phyloP scores from a whole-genome alignment of 164 flowering plant species.

The Liriodendron chinense region DNA sequence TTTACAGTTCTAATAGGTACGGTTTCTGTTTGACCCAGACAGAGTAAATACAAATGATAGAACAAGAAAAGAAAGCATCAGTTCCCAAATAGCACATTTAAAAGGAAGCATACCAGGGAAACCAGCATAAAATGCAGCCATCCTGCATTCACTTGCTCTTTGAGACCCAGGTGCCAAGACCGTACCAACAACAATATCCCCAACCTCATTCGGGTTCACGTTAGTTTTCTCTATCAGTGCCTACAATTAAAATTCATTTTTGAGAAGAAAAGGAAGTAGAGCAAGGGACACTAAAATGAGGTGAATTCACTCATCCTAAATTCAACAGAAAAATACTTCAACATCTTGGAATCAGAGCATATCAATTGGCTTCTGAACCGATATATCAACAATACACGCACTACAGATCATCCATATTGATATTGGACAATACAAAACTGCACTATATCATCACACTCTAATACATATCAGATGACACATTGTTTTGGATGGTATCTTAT shows the following conservation, averaged over 20 bases:
- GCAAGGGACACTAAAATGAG: not conserved
- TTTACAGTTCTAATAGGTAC: constrained; percentile 94
- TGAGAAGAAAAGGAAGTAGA: not conserved
- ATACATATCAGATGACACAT: no score
- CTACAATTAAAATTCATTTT: constrained; percentile 30
- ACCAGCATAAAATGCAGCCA: constrained; percentile 99
- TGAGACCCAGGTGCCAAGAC: constrained; percentile 91
- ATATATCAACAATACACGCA: no score
- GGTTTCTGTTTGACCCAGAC: constrained; percentile 49
- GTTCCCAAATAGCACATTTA: not conserved
- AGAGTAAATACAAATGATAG: not conserved
- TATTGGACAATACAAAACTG: no score
- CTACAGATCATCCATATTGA: no score
- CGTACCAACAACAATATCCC: constrained; percentile 93
- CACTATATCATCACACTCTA: no score
- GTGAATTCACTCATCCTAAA: not conserved
- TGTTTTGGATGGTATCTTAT: no score
- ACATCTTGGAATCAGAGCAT: no score
- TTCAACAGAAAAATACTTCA: not conserved
- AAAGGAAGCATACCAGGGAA: constrained; percentile 66
- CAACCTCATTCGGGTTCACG: constrained; percentile 83
- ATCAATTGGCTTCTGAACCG: no score
- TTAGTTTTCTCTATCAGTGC: constrained; percentile 86
- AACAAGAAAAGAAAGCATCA: not conserved
- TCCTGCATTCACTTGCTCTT: constrained; percentile 95